Evolutionary conservation across 2,329 filamentous ascomycete genomes (phyloP).

Genomic region (Botrytis cinerea): DNA sequence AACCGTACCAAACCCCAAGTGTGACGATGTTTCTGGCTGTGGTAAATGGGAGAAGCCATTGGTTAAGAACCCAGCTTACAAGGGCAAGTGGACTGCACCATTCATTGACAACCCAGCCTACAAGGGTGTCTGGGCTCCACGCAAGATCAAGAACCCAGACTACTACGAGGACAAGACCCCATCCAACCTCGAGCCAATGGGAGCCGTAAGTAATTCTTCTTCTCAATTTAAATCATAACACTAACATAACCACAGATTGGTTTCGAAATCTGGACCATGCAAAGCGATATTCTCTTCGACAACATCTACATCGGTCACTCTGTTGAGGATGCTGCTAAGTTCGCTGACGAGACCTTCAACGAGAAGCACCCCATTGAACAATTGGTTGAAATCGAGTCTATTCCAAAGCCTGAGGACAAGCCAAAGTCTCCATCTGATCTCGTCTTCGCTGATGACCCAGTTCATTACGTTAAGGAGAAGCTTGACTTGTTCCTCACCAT

Average conservation of each 20-base stretch:
- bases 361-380: constrained; percentile 84
- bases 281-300: constrained; percentile 97
- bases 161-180: constrained; percentile 98
- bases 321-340: constrained; percentile 83
- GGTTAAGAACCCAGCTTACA: constrained; percentile 89
- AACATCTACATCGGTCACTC: constrained; percentile 99
- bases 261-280: constrained; percentile 99
- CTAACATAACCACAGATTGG: constrained; percentile 65
- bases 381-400: constrained; percentile 73
- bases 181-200: constrained; percentile 96
- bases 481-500: constrained; percentile 86
- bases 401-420: constrained; percentile 68
- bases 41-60: constrained; percentile 89
- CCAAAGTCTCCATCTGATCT: constrained; percentile 74
- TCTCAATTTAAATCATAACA: constrained; percentile 26
- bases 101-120: constrained; percentile 96
- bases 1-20: constrained; percentile 93
- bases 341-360: constrained; percentile 87
- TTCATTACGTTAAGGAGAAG: constrained; percentile 89
- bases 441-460: constrained; percentile 87
- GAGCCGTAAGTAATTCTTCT: constrained; percentile 68
- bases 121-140: constrained; percentile 93
- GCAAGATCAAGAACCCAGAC: constrained; percentile 94
- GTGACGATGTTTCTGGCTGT: constrained; percentile 87
- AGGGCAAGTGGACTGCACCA: constrained; percentile 94